Evolutionary conservation across 148 eudicot genomes (phyloP).

Genomic region (Vaccinium darrowii): DNA sequence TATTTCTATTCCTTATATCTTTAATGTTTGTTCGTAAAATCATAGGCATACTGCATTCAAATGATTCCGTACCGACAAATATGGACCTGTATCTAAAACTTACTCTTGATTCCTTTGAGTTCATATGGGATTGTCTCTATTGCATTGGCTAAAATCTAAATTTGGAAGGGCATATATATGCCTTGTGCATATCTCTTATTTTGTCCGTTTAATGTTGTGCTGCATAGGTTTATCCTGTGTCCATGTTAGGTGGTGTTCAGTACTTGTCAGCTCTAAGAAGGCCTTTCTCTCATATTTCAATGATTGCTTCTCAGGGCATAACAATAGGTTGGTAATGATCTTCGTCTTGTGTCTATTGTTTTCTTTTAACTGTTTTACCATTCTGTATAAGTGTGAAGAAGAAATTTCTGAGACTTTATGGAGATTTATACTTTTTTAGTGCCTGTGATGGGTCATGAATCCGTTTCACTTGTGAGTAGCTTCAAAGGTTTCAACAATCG

Average conservation of each 20-base stretch:
- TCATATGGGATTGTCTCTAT: not conserved
- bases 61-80: not conserved
- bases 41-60: not conserved
- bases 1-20: not conserved
- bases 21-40: not conserved
- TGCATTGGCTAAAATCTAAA: conserved; percentile 2
- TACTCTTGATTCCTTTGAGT: not conserved
- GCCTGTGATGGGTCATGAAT: not conserved
- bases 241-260: conserved; percentile 67
- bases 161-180: not conserved
- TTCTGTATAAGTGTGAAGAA: not conserved
- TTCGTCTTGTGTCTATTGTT: not conserved
- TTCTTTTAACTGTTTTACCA: not conserved
- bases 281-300: conserved; percentile 80
- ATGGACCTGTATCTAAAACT: not conserved
- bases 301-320: conserved; percentile 95
- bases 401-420: not conserved
- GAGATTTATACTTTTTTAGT: not conserved
- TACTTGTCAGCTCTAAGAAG: conserved; percentile 71
- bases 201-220: not conserved
- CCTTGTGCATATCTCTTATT: not conserved
- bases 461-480: not conserved
- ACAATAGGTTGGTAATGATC: conserved; percentile 42
- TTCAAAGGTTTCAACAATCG: not conserved
- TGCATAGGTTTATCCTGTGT: conserved; percentile 75